phyloP scores from a whole-genome alignment of 192 early-diverging fungal species.

The Coemansia sp. region DNA sequence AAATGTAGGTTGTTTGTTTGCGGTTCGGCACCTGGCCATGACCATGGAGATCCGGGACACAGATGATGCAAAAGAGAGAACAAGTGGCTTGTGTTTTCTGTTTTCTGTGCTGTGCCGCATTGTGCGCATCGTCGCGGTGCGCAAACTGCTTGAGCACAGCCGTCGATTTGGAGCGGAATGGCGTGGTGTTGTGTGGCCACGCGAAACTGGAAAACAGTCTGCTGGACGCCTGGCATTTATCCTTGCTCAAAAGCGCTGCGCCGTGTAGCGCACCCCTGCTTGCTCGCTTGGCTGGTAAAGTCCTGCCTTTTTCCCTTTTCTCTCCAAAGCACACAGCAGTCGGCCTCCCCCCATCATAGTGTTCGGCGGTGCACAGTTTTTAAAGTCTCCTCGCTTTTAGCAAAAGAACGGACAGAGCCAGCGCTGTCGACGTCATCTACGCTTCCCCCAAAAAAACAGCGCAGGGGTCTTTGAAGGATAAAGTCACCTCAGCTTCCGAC shows the following conservation, averaged over 20 bases:
- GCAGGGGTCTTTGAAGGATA: constrained; percentile 7
- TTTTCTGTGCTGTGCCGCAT: not conserved
- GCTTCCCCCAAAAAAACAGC: constrained; percentile 1
- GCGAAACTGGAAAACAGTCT: too few species aligned
- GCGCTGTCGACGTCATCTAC: constrained; percentile 5
- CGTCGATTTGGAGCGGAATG: not conserved
- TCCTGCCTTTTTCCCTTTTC: not conserved
- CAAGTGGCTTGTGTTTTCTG: constrained; percentile 5
- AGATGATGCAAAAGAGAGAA: not conserved
- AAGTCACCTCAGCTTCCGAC: constrained; percentile 5
- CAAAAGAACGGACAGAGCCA: not conserved
- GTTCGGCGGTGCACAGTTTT: not conserved
- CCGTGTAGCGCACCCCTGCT: not conserved
- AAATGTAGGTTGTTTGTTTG: constrained; percentile 1
- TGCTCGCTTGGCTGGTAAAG: not conserved
- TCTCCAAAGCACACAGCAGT: not conserved
- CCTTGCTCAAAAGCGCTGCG: not conserved
- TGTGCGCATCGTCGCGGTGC: not conserved
- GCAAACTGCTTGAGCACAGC: not conserved
- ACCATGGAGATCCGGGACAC: constrained; percentile 5
- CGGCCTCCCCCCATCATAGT: not conserved
- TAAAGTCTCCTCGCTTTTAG: constrained; percentile 2
- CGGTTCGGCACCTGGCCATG: not conserved
- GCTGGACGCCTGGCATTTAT: not conserved
- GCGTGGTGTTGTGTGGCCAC: not conserved